A percentile compares a stretch with the other conserved stretches of the same genome.
phyloP scores from a whole-genome alignment of 2,329 filamentous ascomycete genomes.

The Fusarium subglutinans region DNA sequence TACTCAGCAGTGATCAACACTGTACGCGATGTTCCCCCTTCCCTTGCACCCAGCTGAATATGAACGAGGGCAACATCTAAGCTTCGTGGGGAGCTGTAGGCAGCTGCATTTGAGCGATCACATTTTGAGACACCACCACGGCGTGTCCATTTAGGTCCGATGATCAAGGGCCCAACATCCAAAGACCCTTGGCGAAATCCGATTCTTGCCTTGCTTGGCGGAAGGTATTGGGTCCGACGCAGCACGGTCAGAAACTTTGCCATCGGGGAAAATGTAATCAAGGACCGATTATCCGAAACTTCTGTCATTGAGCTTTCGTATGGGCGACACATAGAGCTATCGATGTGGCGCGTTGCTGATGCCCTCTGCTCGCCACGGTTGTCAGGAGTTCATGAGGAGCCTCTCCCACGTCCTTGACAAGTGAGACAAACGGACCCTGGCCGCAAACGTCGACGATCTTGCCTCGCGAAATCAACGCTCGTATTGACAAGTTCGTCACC shows the following conservation, averaged over 20 bases:
- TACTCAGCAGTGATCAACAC: not conserved
- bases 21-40: not conserved
- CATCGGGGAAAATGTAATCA: not conserved
- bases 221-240: not conserved
- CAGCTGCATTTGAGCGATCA: not conserved
- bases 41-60: not conserved
- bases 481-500: not conserved
- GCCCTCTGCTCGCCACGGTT: not conserved
- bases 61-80: not conserved
- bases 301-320: too few species aligned
- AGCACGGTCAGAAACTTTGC: not conserved
- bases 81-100: not conserved
- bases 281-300: not conserved
- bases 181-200: not conserved
- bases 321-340: rapidly evolving
- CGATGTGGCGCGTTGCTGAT: not conserved
- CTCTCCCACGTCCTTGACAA: not conserved
- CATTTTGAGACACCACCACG: not conserved
- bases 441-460: not conserved
- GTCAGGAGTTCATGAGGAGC: not conserved
- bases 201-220: not conserved
- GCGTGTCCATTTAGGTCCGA: not conserved
- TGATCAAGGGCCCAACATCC: not conserved
- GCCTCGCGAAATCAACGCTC: not conserved
- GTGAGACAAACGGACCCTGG: not conserved